Evolutionary conservation across 805 yeast genomes (phyloP).

Genomic region (Hanseniaspora vineae): DNA sequence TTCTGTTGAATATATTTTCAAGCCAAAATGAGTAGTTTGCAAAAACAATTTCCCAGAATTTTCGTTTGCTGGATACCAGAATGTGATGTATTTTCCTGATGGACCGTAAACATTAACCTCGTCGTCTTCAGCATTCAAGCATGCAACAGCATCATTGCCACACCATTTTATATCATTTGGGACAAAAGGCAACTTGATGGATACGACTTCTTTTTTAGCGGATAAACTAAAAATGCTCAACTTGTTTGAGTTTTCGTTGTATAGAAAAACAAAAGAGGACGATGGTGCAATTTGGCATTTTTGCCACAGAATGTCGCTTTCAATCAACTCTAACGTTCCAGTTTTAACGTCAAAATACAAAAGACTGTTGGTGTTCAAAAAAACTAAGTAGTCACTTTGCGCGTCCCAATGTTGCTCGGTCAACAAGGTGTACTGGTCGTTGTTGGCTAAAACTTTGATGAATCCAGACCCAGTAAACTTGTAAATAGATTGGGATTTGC

Average conservation of each 20-base stretch:
- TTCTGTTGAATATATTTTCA: conserved; percentile 47
- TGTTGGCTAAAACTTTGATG: conserved; percentile 9
- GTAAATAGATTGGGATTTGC: conserved; percentile 15
- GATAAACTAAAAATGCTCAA: conserved; percentile 36
- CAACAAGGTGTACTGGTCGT: conserved; percentile 13
- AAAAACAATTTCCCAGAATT: conserved; percentile 20
- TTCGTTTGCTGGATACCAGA: conserved; percentile 36
- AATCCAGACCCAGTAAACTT: conserved; percentile 5
- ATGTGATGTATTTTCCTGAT: conserved; percentile 31
- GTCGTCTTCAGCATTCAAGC: conserved; percentile 39
- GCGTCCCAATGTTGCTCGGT: conserved; percentile 21
- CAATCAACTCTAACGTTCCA: conserved; percentile 3
- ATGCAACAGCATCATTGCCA: conserved; percentile 66
- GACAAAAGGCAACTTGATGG: conserved; percentile 14
- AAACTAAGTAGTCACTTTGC: conserved; percentile 9
- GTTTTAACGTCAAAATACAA: conserved; percentile 5
- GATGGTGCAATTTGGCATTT: conserved; percentile 13
- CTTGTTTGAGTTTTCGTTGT: conserved; percentile 26
- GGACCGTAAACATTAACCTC: conserved; percentile 66
- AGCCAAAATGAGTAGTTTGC: conserved; percentile 52
- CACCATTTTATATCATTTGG: conserved; percentile 56
- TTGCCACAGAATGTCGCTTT: conserved; percentile 17
- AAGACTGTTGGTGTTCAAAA: conserved; percentile 14
- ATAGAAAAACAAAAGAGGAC: conserved; percentile 36
- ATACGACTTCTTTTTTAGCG: conserved; percentile 13